Base-by-base conservation (phyloP, 1,284 basidiomycete genomes). In the Phylloboletellus chloephorus region DNA sequence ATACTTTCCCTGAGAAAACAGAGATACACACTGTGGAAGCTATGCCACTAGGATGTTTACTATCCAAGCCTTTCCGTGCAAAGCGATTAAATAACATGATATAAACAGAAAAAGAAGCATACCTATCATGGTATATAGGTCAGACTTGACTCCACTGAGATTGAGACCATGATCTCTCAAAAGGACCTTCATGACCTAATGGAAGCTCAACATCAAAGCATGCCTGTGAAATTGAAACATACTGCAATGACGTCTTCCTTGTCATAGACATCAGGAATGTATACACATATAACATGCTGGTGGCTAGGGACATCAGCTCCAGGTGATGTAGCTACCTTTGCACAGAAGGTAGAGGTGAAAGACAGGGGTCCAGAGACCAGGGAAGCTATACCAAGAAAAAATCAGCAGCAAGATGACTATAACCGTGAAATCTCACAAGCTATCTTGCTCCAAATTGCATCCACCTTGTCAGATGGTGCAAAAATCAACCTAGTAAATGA, bases 1-100 rank as follows among this genome's bases (percentile, higher is more conserved):
- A 29, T 19, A 30, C 12, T 13, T 15, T 22, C 19, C 19, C 43
- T 29, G 5, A 30, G 19, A 23, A 26, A 41, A 40, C 17, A 51
- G 61, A 21, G 2, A 4, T n/a, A 43, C 47, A 43, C 47, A 82
- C 82, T 47, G 82, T 84, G 22, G 82, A 80, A 30, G 69, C 73
- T 37, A 86, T 71, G 2, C 82, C 79, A 57, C 80, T 83, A 2
- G 77, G 57, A 53, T 86, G 83, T 53, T 86, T 86, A 60, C 81
- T 84, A 50, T 85, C 80, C 39, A 86, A 63, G 4, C 79, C 81
- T 82, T 42, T 11, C 26, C 39, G 35, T 20, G n/a, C 17, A 36
- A 33, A 23, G 25, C 43, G 6, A 21, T 13, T 15, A 11, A 26
- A 19, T 30, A 30, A 42, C 2, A 25, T 4, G 23, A 1, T 13